These are phyloP conservation scores for Cornus controversa DNA, from an alignment of 148 eudicot species.

Conservation along the genomic window DNA sequence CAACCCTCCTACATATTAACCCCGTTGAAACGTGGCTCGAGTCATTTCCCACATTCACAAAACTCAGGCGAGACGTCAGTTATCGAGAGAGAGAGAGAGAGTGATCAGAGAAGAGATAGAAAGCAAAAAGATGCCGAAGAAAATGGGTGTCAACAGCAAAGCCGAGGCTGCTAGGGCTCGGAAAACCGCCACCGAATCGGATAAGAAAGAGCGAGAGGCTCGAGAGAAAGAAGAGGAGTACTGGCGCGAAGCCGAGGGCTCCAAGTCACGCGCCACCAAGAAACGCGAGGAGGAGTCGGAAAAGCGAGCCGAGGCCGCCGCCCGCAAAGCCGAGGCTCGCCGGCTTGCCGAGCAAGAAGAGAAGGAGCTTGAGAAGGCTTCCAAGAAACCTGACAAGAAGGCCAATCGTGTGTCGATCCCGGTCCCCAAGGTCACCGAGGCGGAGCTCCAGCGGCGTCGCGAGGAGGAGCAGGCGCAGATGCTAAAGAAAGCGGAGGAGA, in stretches of 20 bases:
- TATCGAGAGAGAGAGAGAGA: background rate
- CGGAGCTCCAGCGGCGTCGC: conserved; percentile 54
- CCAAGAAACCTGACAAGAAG: conserved; percentile 79
- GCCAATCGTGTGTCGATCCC: conserved; percentile 64
- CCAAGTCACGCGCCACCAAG: conserved; percentile 78
- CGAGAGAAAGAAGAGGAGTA: conserved; percentile 72
- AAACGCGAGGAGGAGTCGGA: conserved; percentile 88
- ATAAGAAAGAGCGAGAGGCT: conserved; percentile 57
- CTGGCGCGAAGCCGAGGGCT: conserved; percentile 96
- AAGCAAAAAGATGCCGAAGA: conserved; percentile 68
- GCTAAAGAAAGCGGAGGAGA: conserved; percentile 57
- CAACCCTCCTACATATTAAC: too few species aligned
- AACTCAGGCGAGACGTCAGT: background rate
- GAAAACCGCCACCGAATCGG: conserved; percentile 59
- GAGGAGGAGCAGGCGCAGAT: conserved; percentile 65
- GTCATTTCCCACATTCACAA: too few species aligned
- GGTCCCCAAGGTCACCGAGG: conserved; percentile 70
- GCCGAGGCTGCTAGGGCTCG: conserved; percentile 83
- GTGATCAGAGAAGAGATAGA: conserved; percentile 1
- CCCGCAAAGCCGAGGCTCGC: conserved; percentile 77
- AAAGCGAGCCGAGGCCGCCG: conserved; percentile 73
- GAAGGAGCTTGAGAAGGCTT: conserved; percentile 66
- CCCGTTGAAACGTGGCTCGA: too few species aligned
- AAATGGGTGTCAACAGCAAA: conserved; percentile 90
- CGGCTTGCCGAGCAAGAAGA: conserved; percentile 79